Evolutionary conservation across 305 asterid genomes (phyloP).

Genomic region (Euphrasia arctica): DNA sequence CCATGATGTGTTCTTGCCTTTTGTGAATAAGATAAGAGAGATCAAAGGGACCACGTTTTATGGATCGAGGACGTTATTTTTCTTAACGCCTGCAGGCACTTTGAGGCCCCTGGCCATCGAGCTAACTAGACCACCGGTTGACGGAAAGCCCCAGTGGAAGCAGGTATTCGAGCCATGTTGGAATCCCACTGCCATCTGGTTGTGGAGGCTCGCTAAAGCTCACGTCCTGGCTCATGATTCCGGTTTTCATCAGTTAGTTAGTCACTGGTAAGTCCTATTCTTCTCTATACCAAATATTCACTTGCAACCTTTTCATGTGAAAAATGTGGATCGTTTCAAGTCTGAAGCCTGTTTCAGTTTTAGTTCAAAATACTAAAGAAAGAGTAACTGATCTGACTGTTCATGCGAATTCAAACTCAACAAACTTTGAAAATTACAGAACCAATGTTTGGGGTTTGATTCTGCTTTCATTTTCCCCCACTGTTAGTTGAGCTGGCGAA

Average conservation of each 20-base stretch:
- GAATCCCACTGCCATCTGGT: slow-evolving; percentile 59
- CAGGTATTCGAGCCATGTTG: slow-evolving; percentile 36
- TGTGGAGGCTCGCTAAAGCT: slow-evolving; percentile 68
- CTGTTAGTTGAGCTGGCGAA: too few relatives aligned
- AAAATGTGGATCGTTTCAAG: neutral
- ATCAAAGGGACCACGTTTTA: too few relatives aligned
- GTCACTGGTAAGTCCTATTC: slow-evolving; percentile 16
- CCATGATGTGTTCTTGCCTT: too few relatives aligned
- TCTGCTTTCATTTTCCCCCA: too few relatives aligned
- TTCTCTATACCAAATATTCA: neutral
- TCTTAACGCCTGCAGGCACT: slow-evolving; percentile 11
- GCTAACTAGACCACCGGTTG: slow-evolving; percentile 54
- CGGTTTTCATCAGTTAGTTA: too few relatives aligned
- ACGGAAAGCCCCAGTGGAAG: slow-evolving; percentile 56
- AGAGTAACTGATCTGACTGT: neutral
- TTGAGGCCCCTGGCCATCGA: slow-evolving; percentile 74
- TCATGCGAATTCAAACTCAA: neutral
- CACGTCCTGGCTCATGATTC: slow-evolving; percentile 27
- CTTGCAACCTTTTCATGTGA: neutral
- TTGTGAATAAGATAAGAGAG: too few relatives aligned
- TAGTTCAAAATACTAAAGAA: neutral
- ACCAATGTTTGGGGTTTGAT: too few relatives aligned
- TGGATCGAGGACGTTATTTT: too few relatives aligned
- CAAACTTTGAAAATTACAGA: too few relatives aligned
- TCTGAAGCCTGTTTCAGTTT: neutral